phyloP scores from a whole-genome alignment of 2,329 filamentous ascomycete species.

The Paecilomyces formosus region DNA sequence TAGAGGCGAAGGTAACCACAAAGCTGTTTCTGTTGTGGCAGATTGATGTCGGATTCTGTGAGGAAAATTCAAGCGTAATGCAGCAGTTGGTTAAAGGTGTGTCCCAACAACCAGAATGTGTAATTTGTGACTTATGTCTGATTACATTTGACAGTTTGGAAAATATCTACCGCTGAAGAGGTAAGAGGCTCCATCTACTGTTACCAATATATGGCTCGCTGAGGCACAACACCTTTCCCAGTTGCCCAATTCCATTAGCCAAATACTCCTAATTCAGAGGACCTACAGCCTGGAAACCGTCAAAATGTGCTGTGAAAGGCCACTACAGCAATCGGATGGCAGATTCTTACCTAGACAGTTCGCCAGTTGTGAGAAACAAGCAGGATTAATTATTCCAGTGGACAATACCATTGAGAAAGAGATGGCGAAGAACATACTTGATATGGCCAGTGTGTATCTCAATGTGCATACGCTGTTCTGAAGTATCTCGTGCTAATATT shows the following conservation, averaged over 20 bases:
- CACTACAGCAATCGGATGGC: slow-evolving; percentile 7
- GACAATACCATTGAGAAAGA: neutral
- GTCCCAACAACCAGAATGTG: neutral
- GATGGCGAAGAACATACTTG: slow-evolving; percentile 4
- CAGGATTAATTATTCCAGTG: neutral
- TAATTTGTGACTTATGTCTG: neutral
- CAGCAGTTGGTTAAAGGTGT: slow-evolving; percentile 14
- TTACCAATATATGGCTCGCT: neutral
- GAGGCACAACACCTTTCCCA: neutral
- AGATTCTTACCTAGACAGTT: slow-evolving; percentile 8
- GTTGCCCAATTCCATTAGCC: slow-evolving; percentile 5
- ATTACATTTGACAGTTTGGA: slow-evolving; percentile 1
- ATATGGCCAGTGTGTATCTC: slow-evolving; percentile 9
- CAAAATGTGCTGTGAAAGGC: slow-evolving; percentile 3
- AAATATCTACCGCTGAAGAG: neutral
- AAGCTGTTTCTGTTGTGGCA: slow-evolving; percentile 14
- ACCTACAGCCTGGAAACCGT: slow-evolving; percentile 1
- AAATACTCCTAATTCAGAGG: slow-evolving; percentile 6
- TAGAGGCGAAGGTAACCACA: slow-evolving; percentile 4
- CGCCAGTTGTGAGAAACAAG: neutral
- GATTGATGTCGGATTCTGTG: slow-evolving; percentile 13
- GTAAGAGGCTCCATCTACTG: neutral
- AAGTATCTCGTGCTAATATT: neutral
- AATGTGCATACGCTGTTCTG: neutral
- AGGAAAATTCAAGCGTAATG: slow-evolving; percentile 6